Percentiles rank a stretch among this genome's conserved stretches.
Evolutionary conservation across 345 rosid species (phyloP).

Genomic region (Lumnitzera racemosa): DNA sequence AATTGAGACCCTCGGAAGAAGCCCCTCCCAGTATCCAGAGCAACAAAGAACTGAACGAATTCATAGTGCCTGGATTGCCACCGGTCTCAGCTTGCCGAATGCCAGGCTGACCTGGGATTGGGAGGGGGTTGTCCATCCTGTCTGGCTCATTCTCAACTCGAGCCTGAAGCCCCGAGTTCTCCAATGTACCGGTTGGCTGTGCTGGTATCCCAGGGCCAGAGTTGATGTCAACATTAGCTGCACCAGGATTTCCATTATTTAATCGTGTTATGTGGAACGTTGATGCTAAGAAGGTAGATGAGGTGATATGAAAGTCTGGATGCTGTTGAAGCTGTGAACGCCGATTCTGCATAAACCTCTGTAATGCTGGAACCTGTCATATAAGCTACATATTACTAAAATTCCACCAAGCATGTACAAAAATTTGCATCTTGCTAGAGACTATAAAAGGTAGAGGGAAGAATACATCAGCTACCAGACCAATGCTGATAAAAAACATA

Average conservation of each 20-base stretch:
- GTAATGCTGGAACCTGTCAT: slow-evolving; percentile 83
- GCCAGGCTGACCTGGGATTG: slow-evolving; percentile 35
- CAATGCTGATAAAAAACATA: too few species aligned
- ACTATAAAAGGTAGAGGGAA: too few species aligned
- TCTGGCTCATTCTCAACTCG: slow-evolving; percentile 18
- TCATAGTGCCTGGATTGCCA: slow-evolving; percentile 58
- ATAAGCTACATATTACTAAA: neutral
- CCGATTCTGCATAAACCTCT: slow-evolving; percentile 73
- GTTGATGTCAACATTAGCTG: slow-evolving; percentile 35
- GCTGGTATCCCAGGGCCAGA: slow-evolving; percentile 35
- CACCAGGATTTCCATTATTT: slow-evolving; percentile 55
- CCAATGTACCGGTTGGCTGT: slow-evolving; percentile 20
- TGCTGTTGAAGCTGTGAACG: slow-evolving; percentile 81
- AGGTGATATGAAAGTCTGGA: slow-evolving; percentile 89
- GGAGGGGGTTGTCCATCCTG: slow-evolving; percentile 31
- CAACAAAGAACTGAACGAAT: slow-evolving; percentile 75
- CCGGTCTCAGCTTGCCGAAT: slow-evolving; percentile 41
- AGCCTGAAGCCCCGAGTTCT: slow-evolving; percentile 22
- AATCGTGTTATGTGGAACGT: slow-evolving; percentile 87
- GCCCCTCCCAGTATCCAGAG: slow-evolving; percentile 97
- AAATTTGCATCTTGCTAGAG: too few species aligned
- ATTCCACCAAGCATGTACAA: too few species aligned
- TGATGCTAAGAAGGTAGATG: slow-evolving; percentile 93
- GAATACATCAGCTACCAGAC: too few species aligned
- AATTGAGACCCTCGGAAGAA: slow-evolving; percentile 76